Conservation (phyloP, 2,329 filamentous ascomycete species). For the Ilyonectria robusta region DNA sequence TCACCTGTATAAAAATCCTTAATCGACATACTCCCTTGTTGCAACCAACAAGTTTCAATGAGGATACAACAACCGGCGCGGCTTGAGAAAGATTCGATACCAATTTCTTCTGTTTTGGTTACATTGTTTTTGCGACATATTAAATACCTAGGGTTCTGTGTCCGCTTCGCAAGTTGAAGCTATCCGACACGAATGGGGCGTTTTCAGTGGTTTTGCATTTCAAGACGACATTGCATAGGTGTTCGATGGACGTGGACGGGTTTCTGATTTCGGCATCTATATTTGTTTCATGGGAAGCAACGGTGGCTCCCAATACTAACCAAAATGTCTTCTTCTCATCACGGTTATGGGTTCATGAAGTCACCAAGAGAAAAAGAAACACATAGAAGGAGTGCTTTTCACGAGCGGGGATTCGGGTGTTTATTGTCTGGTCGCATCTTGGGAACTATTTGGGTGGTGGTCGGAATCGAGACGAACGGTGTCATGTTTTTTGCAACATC, state of each 20-base stretch:
- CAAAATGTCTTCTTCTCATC: slow-evolving; percentile 53
- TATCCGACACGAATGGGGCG: slow-evolving; percentile 60
- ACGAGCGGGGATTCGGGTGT: slow-evolving; percentile 51
- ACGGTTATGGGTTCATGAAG: slow-evolving; percentile 62
- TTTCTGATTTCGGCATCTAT: slow-evolving; percentile 50
- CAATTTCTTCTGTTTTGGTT: slow-evolving; percentile 56
- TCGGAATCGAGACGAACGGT: slow-evolving; percentile 54
- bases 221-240: slow-evolving; percentile 63
- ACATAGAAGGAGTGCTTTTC: slow-evolving; percentile 60
- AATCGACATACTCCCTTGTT: slow-evolving; percentile 60
- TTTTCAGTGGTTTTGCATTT: slow-evolving; percentile 60
- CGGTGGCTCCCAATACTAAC: slow-evolving; percentile 42
- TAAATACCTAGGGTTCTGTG: slow-evolving; percentile 48
- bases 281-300: slow-evolving; percentile 44
- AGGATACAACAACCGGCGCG: slow-evolving; percentile 56
- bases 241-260: slow-evolving; percentile 49
- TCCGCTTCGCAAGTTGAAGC: slow-evolving; percentile 53
- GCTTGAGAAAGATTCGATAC: slow-evolving; percentile 62
- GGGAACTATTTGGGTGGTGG: slow-evolving; percentile 52
- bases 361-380: slow-evolving; percentile 59
- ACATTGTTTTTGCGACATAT: slow-evolving; percentile 49
- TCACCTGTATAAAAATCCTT: slow-evolving; percentile 65
- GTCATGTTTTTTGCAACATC: slow-evolving; percentile 50
- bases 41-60: slow-evolving; percentile 49
- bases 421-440: slow-evolving; percentile 57